Evolutionary conservation across 164 flowering plant genomes (phyloP).

Genomic region (Berberis vulgaris): DNA sequence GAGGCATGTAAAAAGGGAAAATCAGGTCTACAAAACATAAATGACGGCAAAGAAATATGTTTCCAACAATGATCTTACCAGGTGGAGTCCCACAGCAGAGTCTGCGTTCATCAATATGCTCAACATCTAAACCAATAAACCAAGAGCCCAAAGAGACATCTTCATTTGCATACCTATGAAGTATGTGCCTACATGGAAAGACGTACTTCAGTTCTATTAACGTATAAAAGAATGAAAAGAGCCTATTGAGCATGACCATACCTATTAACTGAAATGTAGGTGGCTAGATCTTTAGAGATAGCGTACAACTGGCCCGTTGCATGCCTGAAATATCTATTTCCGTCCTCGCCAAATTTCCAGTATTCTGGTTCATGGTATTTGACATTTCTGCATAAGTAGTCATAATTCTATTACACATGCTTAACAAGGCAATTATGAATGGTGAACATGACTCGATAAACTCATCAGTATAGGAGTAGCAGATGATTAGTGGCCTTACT

Average conservation of each 20-base stretch:
- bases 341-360: constrained; percentile 98
- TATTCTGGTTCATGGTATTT: constrained; percentile 96
- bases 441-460: not conserved
- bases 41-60: not conserved
- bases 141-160: constrained; percentile 91
- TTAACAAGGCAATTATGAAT: constrained; percentile 1
- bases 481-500: constrained; percentile 34
- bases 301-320: constrained; percentile 95
- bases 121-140: constrained; percentile 91
- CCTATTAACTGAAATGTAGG: constrained; percentile 80
- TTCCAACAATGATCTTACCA: constrained; percentile 32
- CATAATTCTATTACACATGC: not conserved
- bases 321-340: constrained; percentile 91
- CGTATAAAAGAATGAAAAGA: not conserved
- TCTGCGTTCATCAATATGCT: constrained; percentile 77
- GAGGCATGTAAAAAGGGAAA: too few relatives aligned
- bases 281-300: constrained; percentile 88
- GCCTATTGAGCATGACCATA: constrained; percentile 11
- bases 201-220: not conserved
- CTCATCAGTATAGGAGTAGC: not conserved
- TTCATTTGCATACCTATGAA: constrained; percentile 87
- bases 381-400: constrained; percentile 43
- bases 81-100: constrained; percentile 87
- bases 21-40: too few relatives aligned
- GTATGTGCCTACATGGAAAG: constrained; percentile 44